Base-by-base conservation (phyloP, 441 rosid species). In the Dalechampia spathulata region DNA sequence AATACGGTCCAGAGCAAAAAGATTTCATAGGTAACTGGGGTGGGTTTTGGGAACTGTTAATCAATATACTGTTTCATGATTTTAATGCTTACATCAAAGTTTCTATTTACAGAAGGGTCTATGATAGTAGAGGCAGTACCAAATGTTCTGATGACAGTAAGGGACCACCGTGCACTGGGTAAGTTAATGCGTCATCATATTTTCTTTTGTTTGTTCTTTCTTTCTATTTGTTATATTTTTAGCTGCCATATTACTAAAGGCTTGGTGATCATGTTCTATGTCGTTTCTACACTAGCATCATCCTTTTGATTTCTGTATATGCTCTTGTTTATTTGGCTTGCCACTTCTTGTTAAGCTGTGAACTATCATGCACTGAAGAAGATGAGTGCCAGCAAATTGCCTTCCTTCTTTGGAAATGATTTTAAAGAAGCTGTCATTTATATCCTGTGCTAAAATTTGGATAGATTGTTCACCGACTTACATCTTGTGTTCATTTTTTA, bases 81-180 rank as follows among this genome's bases (percentile, higher is more conserved):
- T 63, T 54, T 55, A 6, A 28, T 43, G 40, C 78, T 80, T 40
- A 64, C 44, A 7, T 55, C 37, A 36, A 44, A 51, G 69, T 62
- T 54, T 62, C 58, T 19, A 57, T 53, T 4, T 64, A 70, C 95
- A 90, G 99, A 78, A 83, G 97, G 73, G 86, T 93, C 49, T 81
- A 75, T 69, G 86, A 87, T 19, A 58, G 11, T 5, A 81, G 83
- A 82, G 99, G 99, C 67, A 77, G 66, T 60, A 72, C 70, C 4
- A 90, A 59, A 65, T 93, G 99, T 70, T 72, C 86, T 19, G 81
- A 77, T 67, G 19, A 49, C 41, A 93, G 99, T 11, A 78, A 78
- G 75, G 97, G 87, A 47, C 96, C 99, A 41, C 99, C 99, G 49
- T 93, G 97, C 75, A 71, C 96, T 41, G 97, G 99, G 99, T 93